phyloP scores from a whole-genome alignment of 1,284 basidiomycete genomes.

The Moesziomyces globuligerus region DNA sequence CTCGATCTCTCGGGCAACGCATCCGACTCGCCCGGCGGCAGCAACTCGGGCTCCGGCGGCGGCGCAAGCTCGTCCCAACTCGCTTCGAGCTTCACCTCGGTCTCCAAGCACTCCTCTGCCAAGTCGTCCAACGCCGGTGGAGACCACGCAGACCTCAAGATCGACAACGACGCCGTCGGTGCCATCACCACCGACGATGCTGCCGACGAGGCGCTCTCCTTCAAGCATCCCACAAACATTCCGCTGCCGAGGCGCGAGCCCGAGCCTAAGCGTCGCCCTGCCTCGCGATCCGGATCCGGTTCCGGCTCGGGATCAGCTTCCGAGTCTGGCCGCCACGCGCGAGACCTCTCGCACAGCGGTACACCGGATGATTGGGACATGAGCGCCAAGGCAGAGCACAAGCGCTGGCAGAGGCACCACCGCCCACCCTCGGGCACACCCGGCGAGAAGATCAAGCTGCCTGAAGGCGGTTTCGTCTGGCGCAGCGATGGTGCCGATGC shows the following conservation, averaged over 20 bases:
- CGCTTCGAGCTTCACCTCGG: constrained; percentile 38
- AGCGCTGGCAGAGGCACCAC: constrained; percentile 54
- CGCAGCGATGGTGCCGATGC: constrained; percentile 43
- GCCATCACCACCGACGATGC: constrained; percentile 24
- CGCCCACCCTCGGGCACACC: constrained; percentile 34
- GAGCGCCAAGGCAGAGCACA: constrained; percentile 40
- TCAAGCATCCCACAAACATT: constrained; percentile 23
- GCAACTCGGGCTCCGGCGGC: constrained; percentile 37
- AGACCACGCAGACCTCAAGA: constrained; percentile 23
- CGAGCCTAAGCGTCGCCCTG: constrained; percentile 1
- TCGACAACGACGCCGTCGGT: constrained; percentile 12
- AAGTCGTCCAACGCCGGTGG: constrained; percentile 29
- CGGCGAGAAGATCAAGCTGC: constrained; percentile 42
- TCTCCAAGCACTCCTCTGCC: constrained; percentile 33
- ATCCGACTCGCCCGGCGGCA: constrained; percentile 37
- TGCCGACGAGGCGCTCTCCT: constrained; percentile 13
- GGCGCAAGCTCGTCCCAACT: constrained; percentile 33
- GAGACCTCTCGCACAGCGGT: constrained; percentile 11
- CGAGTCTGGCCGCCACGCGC: constrained; percentile 14
- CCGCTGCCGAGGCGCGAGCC: constrained; percentile 11
- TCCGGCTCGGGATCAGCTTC: constrained; percentile 26
- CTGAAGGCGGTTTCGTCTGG: constrained; percentile 56
- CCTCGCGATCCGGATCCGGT: constrained; percentile 15
- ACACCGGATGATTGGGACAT: constrained; percentile 40
- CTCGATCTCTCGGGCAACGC: constrained; percentile 29